Base-by-base conservation (phyloP, 345 rosid genomes). In the Citrus medica region DNA sequence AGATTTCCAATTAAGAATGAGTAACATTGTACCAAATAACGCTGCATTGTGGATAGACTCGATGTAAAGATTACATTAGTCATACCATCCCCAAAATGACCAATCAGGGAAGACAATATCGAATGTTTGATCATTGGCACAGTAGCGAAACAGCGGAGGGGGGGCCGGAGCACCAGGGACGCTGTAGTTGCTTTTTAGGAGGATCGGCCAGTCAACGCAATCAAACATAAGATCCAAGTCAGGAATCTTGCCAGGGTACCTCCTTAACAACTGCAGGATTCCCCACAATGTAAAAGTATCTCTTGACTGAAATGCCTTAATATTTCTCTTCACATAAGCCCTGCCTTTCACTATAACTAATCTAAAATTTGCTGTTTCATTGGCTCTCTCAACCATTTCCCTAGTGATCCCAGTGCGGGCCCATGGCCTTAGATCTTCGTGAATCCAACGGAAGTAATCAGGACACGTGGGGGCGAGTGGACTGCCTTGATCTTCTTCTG, bases 71-170 rank as follows among this genome's bases (percentile, higher is more conserved):
- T 22, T 14, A n/a, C 24, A 59, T 59, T 3, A 59, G 25, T 59
- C 76, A 79, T 79, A 94, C 98, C 98, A 93, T 80, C 98, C 98
- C 98, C 98, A 94, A 70, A 88, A 93, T 42, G 98, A 87, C 98
- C 98, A 94, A 77, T 94, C 98, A 0, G 98, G 98, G 69, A 94
- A 94, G 22, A 93, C 90, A 17, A 94, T 79, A 42, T 87, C 93
- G 9, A 90, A 82, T 9, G 92, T 79, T 37, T 86, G 86, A 46
- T 84, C 78, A 61, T 89, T 83, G n/a, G 85, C 88, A 75, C 95
- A 94, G 68, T 92, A 94, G 67, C 94, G 89, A 68, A 94, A 94
- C 86, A 93, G 58, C 0, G 94, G 89, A 2, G 95, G 95, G 0
- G 98, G 92, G n/a, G 59, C 12, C 12, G 86, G 70, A 4, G 88